Percentiles rank a stretch among this genome's conserved stretches.
phyloP scores from a whole-genome alignment of 768 basidiomycete species.

The Macrolepiota albuminosa region DNA sequence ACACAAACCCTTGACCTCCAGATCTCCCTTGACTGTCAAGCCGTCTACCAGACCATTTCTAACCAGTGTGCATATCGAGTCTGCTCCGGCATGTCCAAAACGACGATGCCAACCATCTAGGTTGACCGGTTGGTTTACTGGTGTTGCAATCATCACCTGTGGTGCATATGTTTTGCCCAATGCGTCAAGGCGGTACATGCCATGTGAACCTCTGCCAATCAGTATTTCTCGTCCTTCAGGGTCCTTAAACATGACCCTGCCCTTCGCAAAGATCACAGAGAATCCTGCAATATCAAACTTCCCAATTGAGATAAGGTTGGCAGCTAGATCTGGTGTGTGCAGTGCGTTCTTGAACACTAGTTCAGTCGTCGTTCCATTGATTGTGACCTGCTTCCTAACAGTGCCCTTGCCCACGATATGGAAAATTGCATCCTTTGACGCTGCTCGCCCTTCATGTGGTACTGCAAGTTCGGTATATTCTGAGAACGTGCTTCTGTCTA shows the following conservation, averaged over 20 bases:
- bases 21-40: neutral
- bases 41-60: neutral
- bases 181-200: neutral
- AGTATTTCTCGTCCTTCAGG: neutral
- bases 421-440: neutral
- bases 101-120: neutral
- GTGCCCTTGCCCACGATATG: neutral
- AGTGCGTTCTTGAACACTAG: neutral
- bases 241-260: neutral
- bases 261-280: neutral
- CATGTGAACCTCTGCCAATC: neutral
- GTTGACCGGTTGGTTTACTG: neutral
- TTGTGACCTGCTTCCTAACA: neutral
- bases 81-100: neutral
- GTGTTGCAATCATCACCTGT: neutral
- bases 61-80: neutral
- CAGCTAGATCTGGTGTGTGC: neutral
- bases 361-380: too few relatives aligned
- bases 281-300: neutral
- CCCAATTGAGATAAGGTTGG: neutral
- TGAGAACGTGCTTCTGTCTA: neutral
- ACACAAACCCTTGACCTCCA: neutral
- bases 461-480: neutral
- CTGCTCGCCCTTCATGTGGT: too few relatives aligned
- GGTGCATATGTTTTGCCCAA: neutral